Percentiles rank a stretch among this genome's conserved stretches.
Conservation (phyloP, 192 early-diverging fungal species). For the Backusella psychrophila region DNA sequence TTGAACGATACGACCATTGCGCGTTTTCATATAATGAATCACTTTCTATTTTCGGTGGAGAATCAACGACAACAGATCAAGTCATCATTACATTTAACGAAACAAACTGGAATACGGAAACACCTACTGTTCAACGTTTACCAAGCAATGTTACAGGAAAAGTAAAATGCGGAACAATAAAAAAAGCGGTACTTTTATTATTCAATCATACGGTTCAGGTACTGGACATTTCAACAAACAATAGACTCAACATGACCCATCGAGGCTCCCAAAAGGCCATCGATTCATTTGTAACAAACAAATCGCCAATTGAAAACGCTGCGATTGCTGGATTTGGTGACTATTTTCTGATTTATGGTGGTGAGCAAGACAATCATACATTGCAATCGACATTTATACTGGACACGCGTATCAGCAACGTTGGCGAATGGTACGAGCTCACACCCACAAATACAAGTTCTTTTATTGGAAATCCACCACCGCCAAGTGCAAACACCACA, state of each 20-base stretch:
- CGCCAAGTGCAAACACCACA: neutral
- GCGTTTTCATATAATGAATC: neutral
- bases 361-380: neutral
- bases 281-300: neutral
- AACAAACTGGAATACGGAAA: neutral
- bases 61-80: neutral
- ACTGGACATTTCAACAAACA: neutral
- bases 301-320: neutral
- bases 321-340: neutral
- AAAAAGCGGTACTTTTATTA: neutral
- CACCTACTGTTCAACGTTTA: neutral
- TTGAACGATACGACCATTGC: slow-evolving; percentile 1
- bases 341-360: neutral
- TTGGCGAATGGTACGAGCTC: neutral
- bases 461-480: neutral
- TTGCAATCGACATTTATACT: neutral
- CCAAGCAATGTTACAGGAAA: neutral
- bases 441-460: neutral
- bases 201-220: neutral
- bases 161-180: neutral
- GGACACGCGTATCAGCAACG: neutral
- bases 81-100: neutral
- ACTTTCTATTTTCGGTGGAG: neutral
- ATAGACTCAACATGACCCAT: neutral
- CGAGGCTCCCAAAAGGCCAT: neutral